Evolutionary conservation across 805 yeast species (phyloP), one percentile per base, ranked within the genome.

Genomic region (Yamadazyma kitorensis): DNA sequence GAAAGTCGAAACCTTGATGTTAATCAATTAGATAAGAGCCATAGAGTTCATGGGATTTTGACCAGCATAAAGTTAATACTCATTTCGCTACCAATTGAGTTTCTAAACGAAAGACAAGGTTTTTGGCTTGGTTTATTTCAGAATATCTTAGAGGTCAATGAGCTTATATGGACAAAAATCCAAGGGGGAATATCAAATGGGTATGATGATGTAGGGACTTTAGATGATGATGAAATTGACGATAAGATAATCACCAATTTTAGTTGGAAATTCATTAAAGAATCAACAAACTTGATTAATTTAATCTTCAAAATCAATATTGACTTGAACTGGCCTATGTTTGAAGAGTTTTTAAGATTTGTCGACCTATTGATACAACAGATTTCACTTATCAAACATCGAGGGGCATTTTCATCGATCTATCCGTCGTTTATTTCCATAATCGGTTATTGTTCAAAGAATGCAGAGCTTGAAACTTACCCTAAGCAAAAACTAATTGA

Each of bases 331-430:
- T 16, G 19, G 8, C 17, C 6, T 16, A n/a, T 22, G 17, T 29
- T 10, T 68, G 0, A 43, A 33, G 24, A 28, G 6, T 50, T 72
- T n/a, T 31, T 63, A 10, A 30, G 43, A 3, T 46, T 68, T 19
- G 86, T 93, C 8, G 69, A 73, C 1, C 49, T 81, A 5, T 55
- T 86, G 3, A 67, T 83, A 37, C 72, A 64, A 8, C 95, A 88
- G 52, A 61, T 93, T 22, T 71, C 86, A 3, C 68, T 78, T 0
- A 81, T 89, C 14, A 76, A 89, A 28, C 98, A 93, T 48, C 73
- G 94, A 41, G 98, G 98, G 20, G 96, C 97, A 0, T 86, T 91
- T 42, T 81, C 94, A 7, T 80, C 97, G 0, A 82, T 89, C 0
- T 80, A 85, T 43, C 96, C 96, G 4, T 75, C 93, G 0, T 86